Conservation (phyloP, 805 yeast genomes). For the Schwanniomyces yamadae region DNA sequence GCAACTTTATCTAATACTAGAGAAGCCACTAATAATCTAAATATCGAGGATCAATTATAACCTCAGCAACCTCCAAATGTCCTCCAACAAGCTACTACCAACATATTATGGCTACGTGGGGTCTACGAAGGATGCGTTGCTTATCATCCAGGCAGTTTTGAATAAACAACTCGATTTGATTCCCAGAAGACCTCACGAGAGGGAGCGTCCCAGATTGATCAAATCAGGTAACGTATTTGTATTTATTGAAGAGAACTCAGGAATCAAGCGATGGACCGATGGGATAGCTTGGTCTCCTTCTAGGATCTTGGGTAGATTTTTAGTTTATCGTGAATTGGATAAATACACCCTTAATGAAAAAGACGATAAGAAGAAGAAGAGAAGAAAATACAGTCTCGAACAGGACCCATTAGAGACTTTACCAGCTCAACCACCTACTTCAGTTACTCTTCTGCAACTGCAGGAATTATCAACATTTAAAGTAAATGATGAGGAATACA, state of each 20-base stretch:
- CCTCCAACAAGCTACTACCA: constrained; percentile 35
- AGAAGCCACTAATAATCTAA: too few species aligned
- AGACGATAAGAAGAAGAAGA: constrained; percentile 42
- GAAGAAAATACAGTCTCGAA: constrained; percentile 6
- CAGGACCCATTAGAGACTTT: constrained; percentile 1
- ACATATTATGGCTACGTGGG: constrained; percentile 76
- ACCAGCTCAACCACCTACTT: neutral
- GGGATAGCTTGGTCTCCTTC: constrained; percentile 95
- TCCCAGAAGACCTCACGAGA: constrained; percentile 77
- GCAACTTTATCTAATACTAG: too few species aligned
- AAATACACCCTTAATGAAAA: constrained; percentile 41
- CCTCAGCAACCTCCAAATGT: neutral
- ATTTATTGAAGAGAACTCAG: constrained; percentile 76
- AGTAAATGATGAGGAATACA: constrained; percentile 9
- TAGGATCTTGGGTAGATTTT: constrained; percentile 78
- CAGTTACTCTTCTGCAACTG: neutral
- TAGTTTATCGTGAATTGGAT: constrained; percentile 72
- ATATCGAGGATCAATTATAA: too few species aligned
- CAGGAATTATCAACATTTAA: neutral
- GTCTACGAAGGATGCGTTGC: constrained; percentile 78
- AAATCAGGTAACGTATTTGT: constrained; percentile 80
- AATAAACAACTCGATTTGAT: constrained; percentile 60
- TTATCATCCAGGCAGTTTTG: constrained; percentile 77
- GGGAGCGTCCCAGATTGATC: constrained; percentile 66
- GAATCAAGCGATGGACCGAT: constrained; percentile 94